These are phyloP conservation scores for Aspergillus sp. DNA, from an alignment of 2,329 filamentous ascomycete species.

Conservation along the genomic window DNA sequence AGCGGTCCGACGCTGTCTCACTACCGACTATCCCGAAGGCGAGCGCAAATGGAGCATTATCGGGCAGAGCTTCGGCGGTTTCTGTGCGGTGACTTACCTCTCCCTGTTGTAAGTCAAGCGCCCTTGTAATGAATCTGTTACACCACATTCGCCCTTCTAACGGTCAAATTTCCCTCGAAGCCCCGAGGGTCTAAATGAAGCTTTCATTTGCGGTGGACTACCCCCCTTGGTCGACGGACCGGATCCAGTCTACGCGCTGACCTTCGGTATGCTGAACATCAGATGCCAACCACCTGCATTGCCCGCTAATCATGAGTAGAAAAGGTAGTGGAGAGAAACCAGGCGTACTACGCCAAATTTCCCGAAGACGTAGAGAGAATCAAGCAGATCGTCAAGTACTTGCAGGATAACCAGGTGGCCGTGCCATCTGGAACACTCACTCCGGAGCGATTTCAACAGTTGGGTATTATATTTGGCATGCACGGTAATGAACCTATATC, in stretches of 20 bases:
- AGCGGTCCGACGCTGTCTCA: slow-evolving; percentile 75
- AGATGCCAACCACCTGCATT: not conserved
- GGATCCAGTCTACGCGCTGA: slow-evolving; percentile 72
- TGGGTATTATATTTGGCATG: slow-evolving; percentile 75
- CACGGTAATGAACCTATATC: slow-evolving; percentile 53
- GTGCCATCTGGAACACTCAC: slow-evolving; percentile 73
- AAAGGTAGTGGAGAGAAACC: slow-evolving; percentile 70
- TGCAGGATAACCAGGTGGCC: slow-evolving; percentile 61
- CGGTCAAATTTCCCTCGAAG: slow-evolving; percentile 25
- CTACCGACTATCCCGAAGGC: slow-evolving; percentile 64
- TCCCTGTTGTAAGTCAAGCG: slow-evolving; percentile 59
- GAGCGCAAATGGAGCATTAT: slow-evolving; percentile 81
- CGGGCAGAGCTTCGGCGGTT: slow-evolving; percentile 91
- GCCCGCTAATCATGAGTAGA: slow-evolving; percentile 32
- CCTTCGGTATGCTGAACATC: slow-evolving; percentile 52
- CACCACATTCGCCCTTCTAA: not conserved
- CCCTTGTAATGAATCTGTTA: too few species aligned
- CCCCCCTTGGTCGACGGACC: slow-evolving; percentile 71
- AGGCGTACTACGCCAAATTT: slow-evolving; percentile 79
- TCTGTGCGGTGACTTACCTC: slow-evolving; percentile 79
- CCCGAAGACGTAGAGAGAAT: slow-evolving; percentile 74
- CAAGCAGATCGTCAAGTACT: slow-evolving; percentile 63
- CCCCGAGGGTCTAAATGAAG: slow-evolving; percentile 75
- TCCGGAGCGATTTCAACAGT: slow-evolving; percentile 69
- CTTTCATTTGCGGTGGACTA: slow-evolving; percentile 81